phyloP scores from a whole-genome alignment of 1,139 yeast species.

The Candida sanyaensis region DNA sequence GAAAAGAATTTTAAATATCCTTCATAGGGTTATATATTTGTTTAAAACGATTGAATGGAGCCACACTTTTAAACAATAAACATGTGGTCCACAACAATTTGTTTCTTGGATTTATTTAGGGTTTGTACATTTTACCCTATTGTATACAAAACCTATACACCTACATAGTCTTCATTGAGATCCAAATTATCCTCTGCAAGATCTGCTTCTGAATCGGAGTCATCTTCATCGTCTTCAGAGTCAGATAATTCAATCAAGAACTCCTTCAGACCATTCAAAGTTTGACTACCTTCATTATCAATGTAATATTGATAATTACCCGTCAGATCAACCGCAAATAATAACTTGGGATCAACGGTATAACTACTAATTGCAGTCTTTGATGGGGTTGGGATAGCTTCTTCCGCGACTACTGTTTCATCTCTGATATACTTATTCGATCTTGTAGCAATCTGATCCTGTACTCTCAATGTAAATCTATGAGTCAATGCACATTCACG shows the following conservation, averaged over 20 bases:
- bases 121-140: too few relatives aligned
- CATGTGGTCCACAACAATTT: not conserved
- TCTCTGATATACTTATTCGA: conserved; percentile 17
- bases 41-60: not conserved
- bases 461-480: conserved; percentile 32
- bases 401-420: conserved; percentile 25
- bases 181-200: conserved; percentile 30
- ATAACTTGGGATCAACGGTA: conserved; percentile 31
- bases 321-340: conserved; percentile 22
- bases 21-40: too few relatives aligned
- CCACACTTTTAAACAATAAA: not conserved
- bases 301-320: conserved; percentile 32
- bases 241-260: conserved; percentile 23
- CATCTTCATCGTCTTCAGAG: conserved; percentile 22
- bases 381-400: conserved; percentile 16
- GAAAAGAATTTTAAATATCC: not conserved
- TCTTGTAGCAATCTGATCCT: conserved; percentile 25
- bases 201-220: not conserved
- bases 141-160: conserved; percentile 4
- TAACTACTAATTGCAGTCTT: conserved; percentile 31
- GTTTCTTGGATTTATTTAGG: not conserved
- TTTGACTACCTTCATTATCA: conserved; percentile 17
- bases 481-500: conserved; percentile 52
- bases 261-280: conserved; percentile 16
- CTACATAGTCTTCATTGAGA: conserved; percentile 16